A percentile compares a stretch with the other conserved stretches of the same genome.
Evolutionary conservation across 768 basidiomycete genomes (phyloP).

Genomic region (Tulasnella sp.): DNA sequence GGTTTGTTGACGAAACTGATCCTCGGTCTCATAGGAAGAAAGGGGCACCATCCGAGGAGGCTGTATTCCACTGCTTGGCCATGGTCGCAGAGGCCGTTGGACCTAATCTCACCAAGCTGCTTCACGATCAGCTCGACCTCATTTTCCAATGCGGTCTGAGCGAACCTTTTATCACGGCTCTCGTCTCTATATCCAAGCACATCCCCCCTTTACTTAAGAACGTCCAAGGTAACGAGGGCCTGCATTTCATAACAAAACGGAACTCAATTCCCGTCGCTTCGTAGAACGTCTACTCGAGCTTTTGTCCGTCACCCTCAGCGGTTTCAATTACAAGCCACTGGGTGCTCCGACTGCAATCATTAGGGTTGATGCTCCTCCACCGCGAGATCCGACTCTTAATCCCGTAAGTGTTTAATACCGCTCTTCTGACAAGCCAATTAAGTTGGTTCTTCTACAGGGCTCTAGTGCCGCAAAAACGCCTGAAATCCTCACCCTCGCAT

Average conservation of each 20-base stretch:
- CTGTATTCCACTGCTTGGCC: constrained; percentile 94
- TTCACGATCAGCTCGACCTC: constrained; percentile 92
- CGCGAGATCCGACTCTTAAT: constrained; percentile 23
- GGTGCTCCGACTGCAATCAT: constrained; percentile 64
- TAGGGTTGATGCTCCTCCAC: constrained; percentile 35
- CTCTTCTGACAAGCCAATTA: not conserved
- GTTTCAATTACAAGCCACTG: constrained; percentile 75
- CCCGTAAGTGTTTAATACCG: not conserved
- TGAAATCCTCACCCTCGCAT: constrained; percentile 57
- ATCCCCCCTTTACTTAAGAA: constrained; percentile 86
- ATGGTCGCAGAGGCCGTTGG: constrained; percentile 95
- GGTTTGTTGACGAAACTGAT: not conserved
- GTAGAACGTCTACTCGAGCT: constrained; percentile 83
- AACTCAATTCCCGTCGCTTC: not conserved
- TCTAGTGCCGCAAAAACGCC: constrained; percentile 18
- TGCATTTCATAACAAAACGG: not conserved
- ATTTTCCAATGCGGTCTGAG: constrained; percentile 94
- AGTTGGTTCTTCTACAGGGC: not conserved
- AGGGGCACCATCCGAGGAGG: constrained; percentile 86
- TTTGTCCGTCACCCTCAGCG: constrained; percentile 67
- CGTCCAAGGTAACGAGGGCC: constrained; percentile 61
- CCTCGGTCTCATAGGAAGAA: constrained; percentile 36
- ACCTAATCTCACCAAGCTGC: constrained; percentile 85
- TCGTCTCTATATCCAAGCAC: constrained; percentile 70
- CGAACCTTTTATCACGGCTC: constrained; percentile 73